Evolutionary conservation across 2,329 filamentous ascomycete genomes (phyloP), one percentile per base, ranked within the genome.

Genomic region (Ploettnerulaceae sp.): DNA sequence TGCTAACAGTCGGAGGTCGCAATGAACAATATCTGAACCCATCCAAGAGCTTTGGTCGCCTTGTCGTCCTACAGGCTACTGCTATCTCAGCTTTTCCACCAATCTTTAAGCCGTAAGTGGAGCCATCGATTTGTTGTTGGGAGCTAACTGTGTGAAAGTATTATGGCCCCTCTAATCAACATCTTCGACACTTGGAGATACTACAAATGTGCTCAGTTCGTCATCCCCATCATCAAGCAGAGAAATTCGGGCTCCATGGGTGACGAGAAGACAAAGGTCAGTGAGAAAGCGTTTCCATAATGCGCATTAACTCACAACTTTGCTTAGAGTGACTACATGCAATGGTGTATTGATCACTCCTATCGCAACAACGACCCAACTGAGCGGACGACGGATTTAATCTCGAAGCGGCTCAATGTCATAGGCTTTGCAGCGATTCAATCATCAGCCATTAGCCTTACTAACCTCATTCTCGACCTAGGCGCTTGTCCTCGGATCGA

Each of bases 391-490:
- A 14, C 42, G 6, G 55, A 59, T 15, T 59, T 69, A 24, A 65
- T 63, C 20, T 47, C 55, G 3, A 52, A 52, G 11, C 54, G 61
- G 7, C 49, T 63, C 35, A 46, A 45, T 2, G 47, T 53, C 4
- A 29, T 59, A 6, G 58, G 52, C n/a, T 60, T 63, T 21, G 61
- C 54, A 20, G 41, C 53, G 5, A 57, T 57, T 37, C 65, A 66
- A 57, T 69, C 71, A 34, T 70, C 64, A 0, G 63, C 57, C 24
- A 63, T 72, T 7, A 65, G 65, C 4, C 63, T 66, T 0, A 65
- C 63, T 0, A 73, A 72, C 45, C 54, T 68, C 15, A 52, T 74
- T 1, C 61, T 66, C 14, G 66, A 69, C 44, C 62, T 66, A 5
- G 37, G 69, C 8, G 61, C 57, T 1, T 65, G 67, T 7, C 61